Evolutionary conservation across 176 grass and related monocot species (phyloP), one percentile per base, ranked within the genome.

Genomic region (Coix lacrymajobi): DNA sequence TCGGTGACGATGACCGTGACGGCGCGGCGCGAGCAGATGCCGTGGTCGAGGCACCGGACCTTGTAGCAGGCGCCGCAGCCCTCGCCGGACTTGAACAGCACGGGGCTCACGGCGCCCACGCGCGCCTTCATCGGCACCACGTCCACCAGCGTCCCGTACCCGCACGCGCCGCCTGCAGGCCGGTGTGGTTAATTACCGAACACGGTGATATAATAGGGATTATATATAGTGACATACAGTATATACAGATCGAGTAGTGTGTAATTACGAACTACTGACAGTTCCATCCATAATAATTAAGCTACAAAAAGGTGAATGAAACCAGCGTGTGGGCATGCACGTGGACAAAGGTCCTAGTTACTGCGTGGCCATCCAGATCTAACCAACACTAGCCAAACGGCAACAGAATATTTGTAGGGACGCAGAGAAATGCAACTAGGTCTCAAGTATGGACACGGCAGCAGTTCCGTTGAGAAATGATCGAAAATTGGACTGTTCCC

Each of bases 21-120:
- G 64, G 95, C 92, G 65, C 95, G 88, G 72, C 95, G 90, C 33
- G 95, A 97, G 83, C 95, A 97, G 79, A 97, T 57, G 65, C 58
- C 7, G 33, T 14, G 39, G 86, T 97, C 95, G 26, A 97, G 69
- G 79, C 95, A 97, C 78, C 84, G 43, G 7, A 97, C 95, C 86
- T 97, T 97, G 90, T 94, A 97, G 87, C 95, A 97, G 33, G 92
- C 95, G 82, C 95, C 95, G 84, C 95, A 97, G 31, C 95, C 95
- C 77, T 94, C 92, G 19, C 95, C 95, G 51, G 19, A 57, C 82
- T 94, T 97, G 88, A 97, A 97, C 74, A 97, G 90, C 79, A 97
- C 84, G 24, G 95, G 95, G 84, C 90, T 97, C 80, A 93, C 95
- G 77, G 95, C 95, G 40, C 95, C 95, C 78, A 97, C 95, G 33